Percentiles rank a stretch among this genome's conserved stretches.
Evolutionary conservation across 2,329 filamentous ascomycete genomes (phyloP).

Genomic region (Aspergillus sergii): DNA sequence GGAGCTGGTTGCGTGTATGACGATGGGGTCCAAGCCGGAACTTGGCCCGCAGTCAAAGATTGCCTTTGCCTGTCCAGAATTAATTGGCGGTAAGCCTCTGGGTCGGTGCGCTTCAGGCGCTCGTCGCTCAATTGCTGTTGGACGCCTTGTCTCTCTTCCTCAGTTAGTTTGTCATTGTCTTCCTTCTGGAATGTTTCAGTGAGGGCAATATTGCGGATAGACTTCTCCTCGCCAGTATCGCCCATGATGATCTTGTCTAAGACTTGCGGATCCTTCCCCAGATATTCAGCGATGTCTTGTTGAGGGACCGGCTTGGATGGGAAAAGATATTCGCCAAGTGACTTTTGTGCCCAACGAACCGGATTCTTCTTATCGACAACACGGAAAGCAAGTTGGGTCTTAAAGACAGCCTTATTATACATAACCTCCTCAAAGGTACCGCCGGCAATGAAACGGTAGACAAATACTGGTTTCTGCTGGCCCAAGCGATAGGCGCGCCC

Average conservation of each 20-base stretch:
- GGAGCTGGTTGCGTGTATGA: background rate
- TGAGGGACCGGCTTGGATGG: conserved; percentile 56
- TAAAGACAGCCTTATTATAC: conserved; percentile 77
- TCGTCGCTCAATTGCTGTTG: conserved; percentile 48
- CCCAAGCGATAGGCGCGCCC: conserved; percentile 85
- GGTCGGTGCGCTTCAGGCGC: conserved; percentile 41
- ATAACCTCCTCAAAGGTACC: conserved; percentile 79
- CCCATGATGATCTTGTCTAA: conserved; percentile 57
- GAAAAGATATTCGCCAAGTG: conserved; percentile 59
- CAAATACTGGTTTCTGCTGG: conserved; percentile 76
- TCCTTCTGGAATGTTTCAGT: conserved; percentile 75
- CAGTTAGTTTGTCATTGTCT: conserved; percentile 63
- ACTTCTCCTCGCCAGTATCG: conserved; percentile 19
- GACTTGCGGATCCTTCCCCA: conserved; percentile 62
- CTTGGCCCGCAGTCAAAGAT: background rate
- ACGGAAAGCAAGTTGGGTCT: conserved; percentile 74
- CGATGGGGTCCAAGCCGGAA: background rate
- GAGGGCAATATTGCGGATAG: conserved; percentile 56
- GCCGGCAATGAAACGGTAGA: conserved; percentile 78
- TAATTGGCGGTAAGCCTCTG: conserved; percentile 32
- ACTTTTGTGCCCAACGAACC: conserved; percentile 64
- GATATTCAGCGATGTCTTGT: conserved; percentile 55
- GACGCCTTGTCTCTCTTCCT: conserved; percentile 62
- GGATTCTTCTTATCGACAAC: conserved; percentile 85
- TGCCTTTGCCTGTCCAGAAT: conserved; percentile 21